Conservation (phyloP, 495 filamentous ascomycete genomes). For the Cladorrhinum samala region DNA sequence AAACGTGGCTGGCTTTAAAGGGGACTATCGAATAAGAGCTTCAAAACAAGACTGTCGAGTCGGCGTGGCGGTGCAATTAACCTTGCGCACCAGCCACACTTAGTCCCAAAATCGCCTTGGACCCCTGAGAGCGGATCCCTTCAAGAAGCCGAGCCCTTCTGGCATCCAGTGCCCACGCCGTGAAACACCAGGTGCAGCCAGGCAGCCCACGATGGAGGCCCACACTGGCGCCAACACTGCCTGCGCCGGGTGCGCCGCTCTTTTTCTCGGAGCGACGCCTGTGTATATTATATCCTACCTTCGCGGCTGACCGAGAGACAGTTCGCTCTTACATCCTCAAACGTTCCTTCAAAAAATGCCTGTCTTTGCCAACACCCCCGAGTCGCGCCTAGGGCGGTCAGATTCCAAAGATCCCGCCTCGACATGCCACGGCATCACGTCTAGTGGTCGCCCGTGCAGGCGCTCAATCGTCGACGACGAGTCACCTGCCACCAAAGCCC, state of each 20-base stretch:
- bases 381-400: constrained; percentile 65
- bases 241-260: background rate
- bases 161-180: constrained; percentile 9
- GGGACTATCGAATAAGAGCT: background rate
- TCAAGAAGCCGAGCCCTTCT: background rate
- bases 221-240: constrained; percentile 6
- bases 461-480: constrained; percentile 48
- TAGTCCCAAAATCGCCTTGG: background rate
- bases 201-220: constrained; percentile 16
- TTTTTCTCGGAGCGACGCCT: background rate
- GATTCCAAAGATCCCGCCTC: constrained; percentile 78
- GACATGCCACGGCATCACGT: constrained; percentile 83
- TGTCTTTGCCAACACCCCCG: constrained; percentile 76
- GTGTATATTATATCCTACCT: background rate
- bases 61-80: background rate
- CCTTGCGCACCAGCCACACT: background rate
- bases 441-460: constrained; percentile 71
- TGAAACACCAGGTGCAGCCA: constrained; percentile 1
- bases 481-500: constrained; percentile 27
- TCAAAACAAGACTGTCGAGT: background rate
- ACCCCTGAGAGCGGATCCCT: background rate
- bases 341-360: constrained; percentile 62
- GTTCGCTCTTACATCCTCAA: background rate
- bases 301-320: background rate
- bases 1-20: background rate